These are phyloP conservation scores for Podaxis rugospora DNA, from an alignment of 768 basidiomycete species.

Conservation along the genomic window DNA sequence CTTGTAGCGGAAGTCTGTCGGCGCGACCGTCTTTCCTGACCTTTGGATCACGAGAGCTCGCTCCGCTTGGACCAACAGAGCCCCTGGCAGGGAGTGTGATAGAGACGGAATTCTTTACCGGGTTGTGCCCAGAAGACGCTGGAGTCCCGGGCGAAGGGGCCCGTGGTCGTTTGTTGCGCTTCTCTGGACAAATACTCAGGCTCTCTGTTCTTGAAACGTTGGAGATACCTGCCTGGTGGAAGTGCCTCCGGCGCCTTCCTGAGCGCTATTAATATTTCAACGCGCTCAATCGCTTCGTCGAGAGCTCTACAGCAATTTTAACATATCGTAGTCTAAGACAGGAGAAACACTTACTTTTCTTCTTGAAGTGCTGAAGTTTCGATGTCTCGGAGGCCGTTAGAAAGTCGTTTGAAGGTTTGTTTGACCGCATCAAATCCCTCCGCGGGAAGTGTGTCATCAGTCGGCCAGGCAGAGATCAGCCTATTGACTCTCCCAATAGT, in stretches of 20 bases:
- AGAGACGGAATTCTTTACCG: constrained; percentile 36
- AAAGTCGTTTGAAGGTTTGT: constrained; percentile 57
- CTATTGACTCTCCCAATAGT: constrained; percentile 72
- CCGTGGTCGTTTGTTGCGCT: constrained; percentile 73
- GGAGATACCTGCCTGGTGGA: constrained; percentile 44
- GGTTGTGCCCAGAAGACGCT: constrained; percentile 29
- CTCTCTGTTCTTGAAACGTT: background rate
- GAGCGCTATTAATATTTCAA: constrained; percentile 67
- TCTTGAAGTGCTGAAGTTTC: constrained; percentile 56
- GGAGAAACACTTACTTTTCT: constrained; percentile 43
- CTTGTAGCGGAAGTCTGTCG: constrained; percentile 63
- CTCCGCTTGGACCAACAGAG: constrained; percentile 48
- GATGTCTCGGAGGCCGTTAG: constrained; percentile 59
- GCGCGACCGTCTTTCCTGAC: constrained; percentile 56
- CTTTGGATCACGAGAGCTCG: constrained; percentile 64
- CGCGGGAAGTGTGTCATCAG: constrained; percentile 61
- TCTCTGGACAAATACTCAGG: constrained; percentile 38
- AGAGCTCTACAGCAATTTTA: constrained; percentile 49
- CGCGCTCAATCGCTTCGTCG: constrained; percentile 64
- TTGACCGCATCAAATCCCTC: constrained; percentile 67
- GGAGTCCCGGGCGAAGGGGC: constrained; percentile 66
- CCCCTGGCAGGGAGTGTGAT: constrained; percentile 54
- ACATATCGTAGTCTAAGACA: background rate
- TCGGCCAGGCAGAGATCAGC: constrained; percentile 65
- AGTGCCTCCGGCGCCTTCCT: constrained; percentile 63